Evolutionary conservation across 2,329 filamentous ascomycete genomes (phyloP), one percentile per base, ranked within the genome.

Genomic region (Claviceps cyperi): DNA sequence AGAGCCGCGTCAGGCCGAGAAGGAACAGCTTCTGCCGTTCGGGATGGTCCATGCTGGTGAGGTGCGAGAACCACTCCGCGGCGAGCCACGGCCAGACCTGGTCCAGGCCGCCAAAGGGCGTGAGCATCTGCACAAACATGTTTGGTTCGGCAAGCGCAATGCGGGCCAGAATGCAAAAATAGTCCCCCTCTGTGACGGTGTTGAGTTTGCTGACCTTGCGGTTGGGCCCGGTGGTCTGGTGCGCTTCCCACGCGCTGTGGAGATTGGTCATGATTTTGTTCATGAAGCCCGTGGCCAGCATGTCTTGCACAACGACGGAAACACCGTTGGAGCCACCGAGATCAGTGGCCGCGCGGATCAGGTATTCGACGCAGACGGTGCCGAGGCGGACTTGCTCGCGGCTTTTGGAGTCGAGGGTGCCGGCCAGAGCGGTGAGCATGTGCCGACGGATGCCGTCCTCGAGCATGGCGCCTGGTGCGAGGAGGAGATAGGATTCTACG

Each of bases 141-240:
- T 67, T 66, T 1, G 90, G 86, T 38, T 84, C 84, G 1, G 82
- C 81, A 2, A 94, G 69, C 0, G 83, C 78, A 15, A 97, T 75
- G 1, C 90, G 83, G 2, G 87, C 83, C 2, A 98, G 73, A 2
- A 97, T 80, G 4, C 80, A 78, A 60, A 94, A 84, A 63, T 94
- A 95, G 61, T 95, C 86, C 0, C 85, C 85, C 60, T 95, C 81
- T 1, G 86, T 82, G 11, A 89, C 75, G 13, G 81, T 80, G 57
- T 84, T 83, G 36, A 96, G 77, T 32, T 79, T 77, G 40, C 81
- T 77, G 19, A 78, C 73, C 56, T 77, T 84, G 24, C 77, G 76
- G 59, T 86, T 85, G 0, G 91, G 90, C 0, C 92, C 91, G 0
- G 85, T 86, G 0, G 85, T 87, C 62, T 94, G 83, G 58, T 86